Evolutionary conservation across 2,329 filamentous ascomycete species (phyloP).

Genomic region (Penicillium frequentans): DNA sequence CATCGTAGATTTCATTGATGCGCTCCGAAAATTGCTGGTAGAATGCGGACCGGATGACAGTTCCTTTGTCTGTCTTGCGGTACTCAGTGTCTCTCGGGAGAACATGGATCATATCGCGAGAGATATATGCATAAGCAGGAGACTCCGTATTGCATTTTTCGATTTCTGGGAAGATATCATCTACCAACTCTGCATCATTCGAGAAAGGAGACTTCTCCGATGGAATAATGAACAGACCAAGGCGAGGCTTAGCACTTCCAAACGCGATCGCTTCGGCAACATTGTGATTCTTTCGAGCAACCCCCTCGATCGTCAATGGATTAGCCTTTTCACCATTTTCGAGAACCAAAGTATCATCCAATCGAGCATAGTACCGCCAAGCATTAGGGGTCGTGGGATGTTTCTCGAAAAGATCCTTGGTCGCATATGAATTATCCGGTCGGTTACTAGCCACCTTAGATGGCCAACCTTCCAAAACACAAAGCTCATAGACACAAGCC

Average conservation of each 20-base stretch:
- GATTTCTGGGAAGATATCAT: slow-evolving; percentile 8
- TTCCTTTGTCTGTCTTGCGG: slow-evolving; percentile 25
- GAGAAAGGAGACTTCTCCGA: background rate
- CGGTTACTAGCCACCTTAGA: slow-evolving; percentile 47
- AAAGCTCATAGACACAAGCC: slow-evolving; percentile 38
- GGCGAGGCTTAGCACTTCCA: slow-evolving; percentile 14
- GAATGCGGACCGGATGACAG: slow-evolving; percentile 24
- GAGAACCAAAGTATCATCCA: slow-evolving; percentile 50
- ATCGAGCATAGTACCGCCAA: slow-evolving; percentile 50
- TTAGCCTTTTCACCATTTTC: slow-evolving; percentile 54
- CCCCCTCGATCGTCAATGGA: slow-evolving; percentile 53
- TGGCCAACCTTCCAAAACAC: slow-evolving; percentile 38
- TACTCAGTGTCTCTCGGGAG: slow-evolving; percentile 17
- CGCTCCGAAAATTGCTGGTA: slow-evolving; percentile 20
- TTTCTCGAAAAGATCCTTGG: slow-evolving; percentile 50
- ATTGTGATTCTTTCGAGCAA: slow-evolving; percentile 52
- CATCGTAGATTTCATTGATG: slow-evolving; percentile 21
- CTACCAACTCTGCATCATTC: background rate
- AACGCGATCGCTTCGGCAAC: slow-evolving; percentile 61
- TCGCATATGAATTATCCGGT: slow-evolving; percentile 50
- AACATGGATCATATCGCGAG: slow-evolving; percentile 23
- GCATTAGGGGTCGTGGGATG: slow-evolving; percentile 44
- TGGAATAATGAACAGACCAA: slow-evolving; percentile 11
- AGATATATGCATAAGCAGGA: slow-evolving; percentile 21
- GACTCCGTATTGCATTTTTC: slow-evolving; percentile 6